Percentiles rank a stretch among this genome's conserved stretches.
Conservation (phyloP, 768 basidiomycete genomes). For the Naganishia randhawae region DNA sequence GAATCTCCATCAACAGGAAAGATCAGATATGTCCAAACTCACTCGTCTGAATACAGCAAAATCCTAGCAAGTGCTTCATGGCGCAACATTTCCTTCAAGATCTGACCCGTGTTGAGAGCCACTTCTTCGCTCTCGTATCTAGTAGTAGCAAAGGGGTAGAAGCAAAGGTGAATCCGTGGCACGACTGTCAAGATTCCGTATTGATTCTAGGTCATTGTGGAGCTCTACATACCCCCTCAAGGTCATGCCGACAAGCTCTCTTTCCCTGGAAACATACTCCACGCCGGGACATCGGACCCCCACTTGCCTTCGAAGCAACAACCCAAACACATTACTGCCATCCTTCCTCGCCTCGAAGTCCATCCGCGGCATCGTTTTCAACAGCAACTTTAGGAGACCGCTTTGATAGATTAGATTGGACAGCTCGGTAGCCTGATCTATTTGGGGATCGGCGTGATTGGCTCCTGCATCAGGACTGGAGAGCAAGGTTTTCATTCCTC, state of each 20-base stretch:
- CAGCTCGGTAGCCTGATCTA: slow-evolving; percentile 55
- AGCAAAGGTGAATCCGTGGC: not conserved
- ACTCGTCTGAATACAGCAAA: slow-evolving; percentile 89
- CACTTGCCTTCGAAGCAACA: slow-evolving; percentile 68
- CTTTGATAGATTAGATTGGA: slow-evolving; percentile 93
- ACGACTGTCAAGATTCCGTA: no score
- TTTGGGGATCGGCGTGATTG: slow-evolving; percentile 7
- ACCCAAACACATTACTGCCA: slow-evolving; percentile 54
- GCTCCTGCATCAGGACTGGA: slow-evolving; percentile 1
- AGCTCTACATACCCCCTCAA: slow-evolving; percentile 61
- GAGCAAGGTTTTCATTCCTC: slow-evolving; percentile 1
- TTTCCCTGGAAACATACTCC: slow-evolving; percentile 76
- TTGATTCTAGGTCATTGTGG: no score
- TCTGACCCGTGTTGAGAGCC: slow-evolving; percentile 96
- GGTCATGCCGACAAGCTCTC: slow-evolving; percentile 71
- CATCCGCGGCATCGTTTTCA: slow-evolving; percentile 75
- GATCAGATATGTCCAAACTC: slow-evolving; percentile 48
- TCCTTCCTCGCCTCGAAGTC: slow-evolving; percentile 74
- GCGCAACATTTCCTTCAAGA: slow-evolving; percentile 90
- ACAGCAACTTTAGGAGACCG: slow-evolving; percentile 75
- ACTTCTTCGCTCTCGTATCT: slow-evolving; percentile 93
- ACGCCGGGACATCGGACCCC: slow-evolving; percentile 93
- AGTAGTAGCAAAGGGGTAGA: not conserved
- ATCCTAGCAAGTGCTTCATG: slow-evolving; percentile 88
- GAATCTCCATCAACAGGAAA: not conserved